phyloP scores from a whole-genome alignment of 306 rosid species.

The Cercis canadensis region DNA sequence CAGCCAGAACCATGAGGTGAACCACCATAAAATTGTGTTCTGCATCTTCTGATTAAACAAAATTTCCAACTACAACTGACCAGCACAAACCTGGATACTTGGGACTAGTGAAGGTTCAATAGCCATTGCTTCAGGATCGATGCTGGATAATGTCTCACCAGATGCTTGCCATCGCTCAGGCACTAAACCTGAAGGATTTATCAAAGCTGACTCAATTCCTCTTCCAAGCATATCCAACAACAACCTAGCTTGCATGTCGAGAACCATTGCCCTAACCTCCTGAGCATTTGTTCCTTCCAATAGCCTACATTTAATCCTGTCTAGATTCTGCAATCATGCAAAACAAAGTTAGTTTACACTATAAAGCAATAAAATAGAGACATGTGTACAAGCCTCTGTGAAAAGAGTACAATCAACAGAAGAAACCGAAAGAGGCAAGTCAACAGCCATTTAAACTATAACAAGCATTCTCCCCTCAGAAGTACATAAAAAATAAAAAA shows the following conservation, averaged over 20 bases:
- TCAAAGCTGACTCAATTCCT: conserved; percentile 95
- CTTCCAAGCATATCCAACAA: conserved; percentile 98
- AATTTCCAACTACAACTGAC: conserved; percentile 28
- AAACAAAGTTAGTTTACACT: conserved; percentile 20
- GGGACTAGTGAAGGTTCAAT: conserved; percentile 83
- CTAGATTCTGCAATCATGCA: conserved; percentile 82
- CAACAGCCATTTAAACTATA: conserved; percentile 10
- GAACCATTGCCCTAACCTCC: conserved; percentile 99
- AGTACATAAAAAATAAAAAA: background rate
- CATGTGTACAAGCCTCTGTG: background rate
- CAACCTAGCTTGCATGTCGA: conserved; percentile 99
- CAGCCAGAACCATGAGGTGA: conserved; percentile 12
- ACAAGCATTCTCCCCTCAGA: background rate
- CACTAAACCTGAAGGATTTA: conserved; percentile 86
- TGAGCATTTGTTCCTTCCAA: conserved; percentile 97
- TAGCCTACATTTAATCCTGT: conserved; percentile 95
- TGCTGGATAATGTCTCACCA: conserved; percentile 72
- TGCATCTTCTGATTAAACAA: conserved; percentile 5
- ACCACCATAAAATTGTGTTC: background rate
- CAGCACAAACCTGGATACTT: conserved; percentile 74
- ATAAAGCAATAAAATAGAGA: conserved; percentile 8
- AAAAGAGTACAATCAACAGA: conserved; percentile 26
- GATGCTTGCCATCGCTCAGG: conserved; percentile 90
- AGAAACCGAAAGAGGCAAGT: conserved; percentile 6
- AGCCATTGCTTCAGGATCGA: conserved; percentile 94